Percentiles rank a stretch among this genome's conserved stretches.
These are phyloP conservation scores for Linum trigynum DNA, from an alignment of 345 rosid species.

Conservation along the genomic window DNA sequence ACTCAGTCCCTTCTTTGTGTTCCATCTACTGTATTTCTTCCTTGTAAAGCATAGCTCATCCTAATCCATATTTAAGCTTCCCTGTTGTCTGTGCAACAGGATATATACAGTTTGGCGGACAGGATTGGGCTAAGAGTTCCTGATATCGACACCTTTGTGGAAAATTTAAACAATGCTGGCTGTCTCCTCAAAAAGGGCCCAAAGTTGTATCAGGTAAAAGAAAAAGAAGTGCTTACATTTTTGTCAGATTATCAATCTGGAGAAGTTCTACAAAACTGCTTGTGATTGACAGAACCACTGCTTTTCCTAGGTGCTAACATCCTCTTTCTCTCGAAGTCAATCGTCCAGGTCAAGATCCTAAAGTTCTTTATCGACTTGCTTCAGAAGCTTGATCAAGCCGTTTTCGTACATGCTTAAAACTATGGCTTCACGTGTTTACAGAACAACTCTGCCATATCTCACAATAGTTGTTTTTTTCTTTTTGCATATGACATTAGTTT, in stretches of 20 bases:
- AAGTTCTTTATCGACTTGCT: background rate
- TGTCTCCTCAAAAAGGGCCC: slow-evolving; percentile 89
- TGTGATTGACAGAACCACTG: background rate
- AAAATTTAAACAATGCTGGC: slow-evolving; percentile 84
- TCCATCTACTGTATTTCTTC: background rate
- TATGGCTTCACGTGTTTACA: no score
- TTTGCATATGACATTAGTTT: no score
- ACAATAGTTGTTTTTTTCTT: no score
- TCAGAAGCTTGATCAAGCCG: no score
- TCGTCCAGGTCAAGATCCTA: slow-evolving; percentile 53
- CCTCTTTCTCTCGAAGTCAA: slow-evolving; percentile 73
- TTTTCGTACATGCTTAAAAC: no score
- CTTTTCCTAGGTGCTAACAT: slow-evolving; percentile 55
- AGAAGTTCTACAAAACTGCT: background rate
- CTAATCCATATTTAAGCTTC: background rate
- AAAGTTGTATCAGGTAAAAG: slow-evolving; percentile 72
- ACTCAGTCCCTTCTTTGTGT: background rate
- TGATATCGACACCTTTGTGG: slow-evolving; percentile 70
- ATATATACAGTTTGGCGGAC: slow-evolving; percentile 88
- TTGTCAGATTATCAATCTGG: no score
- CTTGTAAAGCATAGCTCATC: background rate
- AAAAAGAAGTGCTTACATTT: background rate
- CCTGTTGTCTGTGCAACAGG: slow-evolving; percentile 35
- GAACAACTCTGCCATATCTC: no score
- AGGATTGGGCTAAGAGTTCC: slow-evolving; percentile 83